Conservation (phyloP, 441 rosid genomes). For the Kokia cookei region DNA sequence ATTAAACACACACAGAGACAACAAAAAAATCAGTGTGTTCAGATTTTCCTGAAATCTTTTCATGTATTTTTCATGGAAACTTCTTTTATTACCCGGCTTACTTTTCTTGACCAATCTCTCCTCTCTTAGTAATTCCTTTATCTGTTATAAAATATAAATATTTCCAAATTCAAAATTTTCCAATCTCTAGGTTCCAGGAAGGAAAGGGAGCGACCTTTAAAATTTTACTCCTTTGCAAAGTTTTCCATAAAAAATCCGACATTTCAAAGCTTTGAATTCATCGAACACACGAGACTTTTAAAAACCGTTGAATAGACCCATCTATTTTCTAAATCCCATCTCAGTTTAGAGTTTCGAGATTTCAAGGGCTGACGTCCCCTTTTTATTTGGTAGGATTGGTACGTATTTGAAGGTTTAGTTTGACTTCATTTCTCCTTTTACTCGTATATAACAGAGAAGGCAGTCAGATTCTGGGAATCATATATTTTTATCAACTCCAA, state of each 20-base stretch:
- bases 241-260: background rate
- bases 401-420: constrained; percentile 27
- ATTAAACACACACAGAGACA: background rate
- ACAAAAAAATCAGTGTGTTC: background rate
- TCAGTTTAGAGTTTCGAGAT: background rate
- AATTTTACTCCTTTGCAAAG: background rate
- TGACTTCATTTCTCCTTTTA: constrained; percentile 1
- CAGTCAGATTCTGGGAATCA: background rate
- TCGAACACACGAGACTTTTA: constrained; percentile 22
- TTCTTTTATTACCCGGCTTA: background rate
- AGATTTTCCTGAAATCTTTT: background rate
- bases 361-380: constrained; percentile 8
- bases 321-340: background rate
- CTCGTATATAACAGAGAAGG: background rate
- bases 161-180: background rate
- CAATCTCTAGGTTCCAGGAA: background rate
- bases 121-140: background rate
- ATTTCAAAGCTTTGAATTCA: constrained; percentile 34
- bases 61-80: background rate
- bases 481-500: background rate
- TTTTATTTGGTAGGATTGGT: background rate
- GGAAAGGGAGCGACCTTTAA: background rate
- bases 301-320: constrained; percentile 15
- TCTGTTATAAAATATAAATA: background rate
- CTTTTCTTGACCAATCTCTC: constrained; percentile 5